Evolutionary conservation across 805 yeast genomes (phyloP).

Genomic region (Metschnikowia continentalis): DNA sequence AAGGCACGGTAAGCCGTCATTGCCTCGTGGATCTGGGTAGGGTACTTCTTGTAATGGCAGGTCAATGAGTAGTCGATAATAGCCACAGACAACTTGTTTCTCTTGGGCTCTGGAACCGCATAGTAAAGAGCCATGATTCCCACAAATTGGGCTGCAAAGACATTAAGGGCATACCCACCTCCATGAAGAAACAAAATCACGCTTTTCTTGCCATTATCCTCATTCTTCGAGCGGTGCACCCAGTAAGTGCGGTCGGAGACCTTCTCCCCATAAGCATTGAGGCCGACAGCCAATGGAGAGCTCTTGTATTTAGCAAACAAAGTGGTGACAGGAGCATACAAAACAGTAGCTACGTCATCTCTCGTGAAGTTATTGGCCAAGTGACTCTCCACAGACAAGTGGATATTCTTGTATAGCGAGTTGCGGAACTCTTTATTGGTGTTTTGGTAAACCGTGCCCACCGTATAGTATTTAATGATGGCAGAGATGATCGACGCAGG

Average conservation of each 20-base stretch:
- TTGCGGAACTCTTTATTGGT: conserved; percentile 27
- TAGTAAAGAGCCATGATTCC: conserved; percentile 22
- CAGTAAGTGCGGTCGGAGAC: conserved; percentile 14
- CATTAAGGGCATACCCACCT: conserved; percentile 23
- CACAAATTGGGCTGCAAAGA: conserved; percentile 22
- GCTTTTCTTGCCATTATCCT: conserved; percentile 9
- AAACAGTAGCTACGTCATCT: conserved; percentile 20
- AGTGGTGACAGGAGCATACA: conserved; percentile 21
- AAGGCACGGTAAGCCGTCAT: conserved; percentile 15
- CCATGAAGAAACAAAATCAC: conserved; percentile 25
- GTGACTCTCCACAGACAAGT: conserved; percentile 24
- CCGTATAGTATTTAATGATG: conserved; percentile 26
- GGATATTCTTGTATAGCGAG: conserved; percentile 28
- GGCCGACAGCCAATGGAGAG: conserved; percentile 12
- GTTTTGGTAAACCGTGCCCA: conserved; percentile 28
- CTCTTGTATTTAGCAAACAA: conserved; percentile 14
- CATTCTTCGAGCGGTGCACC: conserved; percentile 9
- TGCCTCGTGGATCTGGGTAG: conserved; percentile 25
- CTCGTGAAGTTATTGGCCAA: conserved; percentile 23
- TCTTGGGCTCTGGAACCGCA: conserved; percentile 16
- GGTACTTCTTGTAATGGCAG: conserved; percentile 18
- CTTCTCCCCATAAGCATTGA: conserved; percentile 15
- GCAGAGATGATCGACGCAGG: conserved; percentile 23
- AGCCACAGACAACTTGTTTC: conserved; percentile 17
- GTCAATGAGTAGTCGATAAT: conserved; percentile 24